Evolutionary conservation across 1,139 yeast genomes (phyloP).

Genomic region (Meyerozyma elateridarum): DNA sequence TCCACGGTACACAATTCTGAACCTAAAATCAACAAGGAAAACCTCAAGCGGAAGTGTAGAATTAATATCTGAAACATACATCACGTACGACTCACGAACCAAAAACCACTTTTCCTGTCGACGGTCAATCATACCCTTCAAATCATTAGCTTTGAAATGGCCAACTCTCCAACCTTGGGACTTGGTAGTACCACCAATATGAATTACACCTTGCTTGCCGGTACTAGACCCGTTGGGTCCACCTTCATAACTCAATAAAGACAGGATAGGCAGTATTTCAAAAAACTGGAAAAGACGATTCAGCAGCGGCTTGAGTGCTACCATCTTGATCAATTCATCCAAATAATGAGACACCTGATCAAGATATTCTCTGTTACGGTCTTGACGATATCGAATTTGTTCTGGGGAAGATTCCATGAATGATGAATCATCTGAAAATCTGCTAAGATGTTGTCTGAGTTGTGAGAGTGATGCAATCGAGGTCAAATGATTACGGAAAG

Average conservation of each 20-base stretch:
- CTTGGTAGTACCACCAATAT: constrained; percentile 76
- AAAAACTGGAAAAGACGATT: constrained; percentile 79
- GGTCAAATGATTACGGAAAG: constrained; percentile 23
- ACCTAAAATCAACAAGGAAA: constrained; percentile 71
- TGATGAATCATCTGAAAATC: constrained; percentile 23
- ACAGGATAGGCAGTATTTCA: constrained; percentile 84
- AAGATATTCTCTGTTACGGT: constrained; percentile 25
- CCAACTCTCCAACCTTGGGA: constrained; percentile 96
- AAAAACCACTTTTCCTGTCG: constrained; percentile 91
- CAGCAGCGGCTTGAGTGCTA: constrained; percentile 74
- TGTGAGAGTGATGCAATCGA: constrained; percentile 8
- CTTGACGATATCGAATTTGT: constrained; percentile 12
- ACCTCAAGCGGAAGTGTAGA: constrained; percentile 90
- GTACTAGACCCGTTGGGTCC: constrained; percentile 41
- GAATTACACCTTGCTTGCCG: constrained; percentile 86
- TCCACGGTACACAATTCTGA: constrained; percentile 53
- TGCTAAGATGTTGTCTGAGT: constrained; percentile 29
- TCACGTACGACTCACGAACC: constrained; percentile 76
- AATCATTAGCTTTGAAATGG: constrained; percentile 74
- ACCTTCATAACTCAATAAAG: constrained; percentile 76
- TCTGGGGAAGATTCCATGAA: constrained; percentile 32
- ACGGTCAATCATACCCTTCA: constrained; percentile 81
- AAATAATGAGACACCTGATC: constrained; percentile 57
- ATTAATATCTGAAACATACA: constrained; percentile 80
- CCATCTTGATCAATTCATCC: constrained; percentile 50